Percentiles rank a stretch among this genome's conserved stretches.
Evolutionary conservation across 2,329 filamentous ascomycete genomes (phyloP).

Genomic region (Torrubiellomyces zombiae): DNA sequence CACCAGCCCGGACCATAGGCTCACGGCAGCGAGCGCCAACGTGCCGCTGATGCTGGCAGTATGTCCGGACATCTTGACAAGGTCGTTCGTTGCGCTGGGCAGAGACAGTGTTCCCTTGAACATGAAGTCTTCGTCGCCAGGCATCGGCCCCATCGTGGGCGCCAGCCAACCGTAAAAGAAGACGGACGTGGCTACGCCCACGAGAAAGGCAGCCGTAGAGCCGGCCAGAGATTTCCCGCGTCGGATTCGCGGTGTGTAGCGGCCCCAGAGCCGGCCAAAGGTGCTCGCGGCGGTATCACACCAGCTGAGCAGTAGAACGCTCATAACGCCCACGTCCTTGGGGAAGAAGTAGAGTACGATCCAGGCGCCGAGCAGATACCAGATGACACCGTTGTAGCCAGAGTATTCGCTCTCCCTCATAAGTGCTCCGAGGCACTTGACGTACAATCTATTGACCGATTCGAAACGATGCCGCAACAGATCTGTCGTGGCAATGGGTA

Average conservation of each 20-base stretch:
- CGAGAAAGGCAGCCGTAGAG: constrained; percentile 64
- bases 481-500: constrained; percentile 74
- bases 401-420: constrained; percentile 95
- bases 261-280: constrained; percentile 76
- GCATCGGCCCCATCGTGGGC: constrained; percentile 48
- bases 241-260: constrained; percentile 73
- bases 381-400: constrained; percentile 93
- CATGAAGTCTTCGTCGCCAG: constrained; percentile 56
- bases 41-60: constrained; percentile 50
- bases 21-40: constrained; percentile 63
- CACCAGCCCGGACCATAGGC: constrained; percentile 73
- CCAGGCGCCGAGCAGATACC: constrained; percentile 86
- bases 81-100: constrained; percentile 38
- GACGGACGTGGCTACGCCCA: constrained; percentile 67
- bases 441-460: constrained; percentile 74
- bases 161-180: constrained; percentile 82
- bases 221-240: constrained; percentile 85
- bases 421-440: constrained; percentile 66
- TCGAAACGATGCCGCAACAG: constrained; percentile 68
- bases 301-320: constrained; percentile 84
- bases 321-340: constrained; percentile 84
- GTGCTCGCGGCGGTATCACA: constrained; percentile 95
- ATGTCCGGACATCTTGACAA: constrained; percentile 41
- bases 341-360: constrained; percentile 72
- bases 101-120: constrained; percentile 65